Evolutionary conservation across 495 filamentous ascomycete species (phyloP).

Genomic region (Hypoxylon trugodes): DNA sequence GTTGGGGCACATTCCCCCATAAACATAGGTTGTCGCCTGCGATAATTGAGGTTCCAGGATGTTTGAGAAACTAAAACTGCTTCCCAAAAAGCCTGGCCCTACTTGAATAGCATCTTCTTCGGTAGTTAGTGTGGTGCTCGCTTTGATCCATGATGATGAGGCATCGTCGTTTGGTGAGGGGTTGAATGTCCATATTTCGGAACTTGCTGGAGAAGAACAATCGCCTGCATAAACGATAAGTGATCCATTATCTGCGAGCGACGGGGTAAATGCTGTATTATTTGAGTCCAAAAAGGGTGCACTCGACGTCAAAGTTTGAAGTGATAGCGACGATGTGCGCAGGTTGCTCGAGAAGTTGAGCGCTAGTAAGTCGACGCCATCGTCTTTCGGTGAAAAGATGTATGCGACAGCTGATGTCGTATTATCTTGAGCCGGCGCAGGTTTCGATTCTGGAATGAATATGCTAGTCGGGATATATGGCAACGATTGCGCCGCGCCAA

Average conservation of each 20-base stretch:
- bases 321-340: constrained; percentile 57
- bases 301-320: constrained; percentile 64
- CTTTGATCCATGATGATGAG: constrained; percentile 42
- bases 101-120: constrained; percentile 41
- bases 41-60: constrained; percentile 58
- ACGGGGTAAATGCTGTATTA: constrained; percentile 65
- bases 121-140: constrained; percentile 26
- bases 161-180: constrained; percentile 21
- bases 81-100: constrained; percentile 73
- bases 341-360: constrained; percentile 70
- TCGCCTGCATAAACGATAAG: constrained; percentile 75
- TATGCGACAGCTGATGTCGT: constrained; percentile 55
- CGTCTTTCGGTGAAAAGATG: constrained; percentile 62
- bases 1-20: constrained; percentile 89
- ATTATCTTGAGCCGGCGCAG: constrained; percentile 45
- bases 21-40: constrained; percentile 69
- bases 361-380: constrained; percentile 63
- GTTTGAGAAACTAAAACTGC: constrained; percentile 71
- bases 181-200: constrained; percentile 52
- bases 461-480: constrained; percentile 81
- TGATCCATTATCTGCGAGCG: constrained; percentile 69
- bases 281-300: constrained; percentile 69
- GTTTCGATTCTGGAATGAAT: constrained; percentile 61
- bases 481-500: constrained; percentile 51
- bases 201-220: constrained; percentile 59